Base-by-base conservation (phyloP, 768 basidiomycete species). In the Lactarius indigo region DNA sequence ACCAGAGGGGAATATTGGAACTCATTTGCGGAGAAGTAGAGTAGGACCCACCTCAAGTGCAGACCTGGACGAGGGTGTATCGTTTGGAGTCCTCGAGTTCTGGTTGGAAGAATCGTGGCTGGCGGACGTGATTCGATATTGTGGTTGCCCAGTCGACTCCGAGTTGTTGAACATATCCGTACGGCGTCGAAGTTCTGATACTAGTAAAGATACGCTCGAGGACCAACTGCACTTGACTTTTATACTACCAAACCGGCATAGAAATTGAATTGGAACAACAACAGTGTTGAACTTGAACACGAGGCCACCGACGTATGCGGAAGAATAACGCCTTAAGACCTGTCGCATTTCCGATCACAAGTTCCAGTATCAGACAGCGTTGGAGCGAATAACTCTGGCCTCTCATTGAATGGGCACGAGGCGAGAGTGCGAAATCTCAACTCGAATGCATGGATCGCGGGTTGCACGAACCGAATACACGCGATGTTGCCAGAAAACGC, bases 141-240 rank as follows among this genome's bases (percentile, higher is more conserved):
- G 5, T 6, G 13, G 28, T n/a, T 33, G 58, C 7, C 6, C 64
- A 35, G 31, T 41, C 15, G n/a, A n/a, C n/a, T n/a, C n/a, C n/a
- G 64, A 33, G 33, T 35, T 37, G 42, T 39, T 57, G 20, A 6
- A 61, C 60, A 66, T 66, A 47, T 44, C 12, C 2, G 35, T 33
- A 13, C 17, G 6, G 15, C 6, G 30, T 37, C 10, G 42, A 41
- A 13, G 47, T 13, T 23, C 10, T 23, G 23, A 23, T 13, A 17
- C 23, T 52, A 52, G 26, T 2, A 6, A 26, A 52, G 23, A 52
- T 23, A 13, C 10, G 50, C 13, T 50, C 13, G 23, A 13, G 26
- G 50, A 5, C 35, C 35, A 26, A 13, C 26, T 26, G n/a, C 23
- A 5, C 12, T 50, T 64, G 10, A 17, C 12, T 23, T 59, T 65